phyloP scores from a whole-genome alignment of 352 stramenopile species.

The Phytopythium litorale region DNA sequence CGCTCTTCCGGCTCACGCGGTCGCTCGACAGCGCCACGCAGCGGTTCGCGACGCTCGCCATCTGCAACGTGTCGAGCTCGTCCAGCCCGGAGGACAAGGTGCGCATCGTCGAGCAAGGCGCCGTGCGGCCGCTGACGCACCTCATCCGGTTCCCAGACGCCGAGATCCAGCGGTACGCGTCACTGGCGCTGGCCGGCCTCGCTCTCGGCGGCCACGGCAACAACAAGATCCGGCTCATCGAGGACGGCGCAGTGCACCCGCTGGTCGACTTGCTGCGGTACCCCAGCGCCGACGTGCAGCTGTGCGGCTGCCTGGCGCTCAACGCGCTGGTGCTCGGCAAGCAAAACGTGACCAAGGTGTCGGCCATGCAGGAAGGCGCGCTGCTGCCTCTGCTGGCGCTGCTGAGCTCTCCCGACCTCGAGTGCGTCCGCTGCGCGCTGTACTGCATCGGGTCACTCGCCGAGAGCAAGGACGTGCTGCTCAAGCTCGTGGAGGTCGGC shows the following conservation, averaged over 20 bases:
- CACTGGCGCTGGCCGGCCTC: constrained; percentile 90
- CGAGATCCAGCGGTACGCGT: constrained; percentile 95
- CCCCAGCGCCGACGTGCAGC: constrained; percentile 92
- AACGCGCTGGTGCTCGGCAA: constrained; percentile 90
- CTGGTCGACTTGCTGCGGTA: constrained; percentile 93
- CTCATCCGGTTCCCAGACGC: constrained; percentile 93
- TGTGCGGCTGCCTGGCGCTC: constrained; percentile 90
- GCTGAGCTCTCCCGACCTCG: constrained; percentile 81
- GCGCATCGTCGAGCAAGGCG: constrained; percentile 89
- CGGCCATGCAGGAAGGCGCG: constrained; percentile 88
- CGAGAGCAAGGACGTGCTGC: constrained; percentile 90
- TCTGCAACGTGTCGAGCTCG: constrained; percentile 90
- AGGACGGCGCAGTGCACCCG: constrained; percentile 90
- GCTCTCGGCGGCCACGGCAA: constrained; percentile 89
- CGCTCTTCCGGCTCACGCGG: constrained; percentile 92
- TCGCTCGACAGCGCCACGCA: constrained; percentile 92
- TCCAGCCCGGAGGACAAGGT: constrained; percentile 79
- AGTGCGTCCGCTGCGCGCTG: constrained; percentile 87
- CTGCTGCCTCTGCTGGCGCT: constrained; percentile 87
- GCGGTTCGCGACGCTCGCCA: constrained; percentile 92
- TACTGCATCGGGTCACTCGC: constrained; percentile 93
- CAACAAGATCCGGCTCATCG: constrained; percentile 92
- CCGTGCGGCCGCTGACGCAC: constrained; percentile 92
- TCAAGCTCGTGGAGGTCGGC: constrained; percentile 89
- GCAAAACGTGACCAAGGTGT: constrained; percentile 83